Conservation (phyloP, 805 yeast genomes). For the Starmerella bombi region DNA sequence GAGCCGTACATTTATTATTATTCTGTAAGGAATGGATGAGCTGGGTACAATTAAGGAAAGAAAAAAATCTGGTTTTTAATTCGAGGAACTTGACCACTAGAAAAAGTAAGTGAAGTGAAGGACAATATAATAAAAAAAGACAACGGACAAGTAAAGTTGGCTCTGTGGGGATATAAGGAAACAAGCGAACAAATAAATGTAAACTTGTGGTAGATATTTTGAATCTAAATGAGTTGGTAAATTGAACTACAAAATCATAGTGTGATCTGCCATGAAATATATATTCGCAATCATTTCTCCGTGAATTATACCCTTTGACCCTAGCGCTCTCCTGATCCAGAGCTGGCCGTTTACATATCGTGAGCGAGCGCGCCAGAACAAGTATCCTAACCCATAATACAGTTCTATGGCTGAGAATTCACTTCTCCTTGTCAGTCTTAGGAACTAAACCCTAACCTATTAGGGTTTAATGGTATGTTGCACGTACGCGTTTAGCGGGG, state of each 20-base stretch:
- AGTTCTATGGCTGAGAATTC: neutral
- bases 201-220: too few relatives aligned
- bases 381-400: neutral
- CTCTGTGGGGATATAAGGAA: too few relatives aligned
- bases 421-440: neutral
- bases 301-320: constrained; percentile 5
- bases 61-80: neutral
- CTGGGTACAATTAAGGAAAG: neutral
- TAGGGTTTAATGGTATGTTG: neutral
- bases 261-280: too few relatives aligned
- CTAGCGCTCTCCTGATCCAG: neutral
- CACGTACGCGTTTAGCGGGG: constrained; percentile 5
- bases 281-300: constrained; percentile 6
- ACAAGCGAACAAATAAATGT: too few relatives aligned
- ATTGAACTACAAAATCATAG: too few relatives aligned
- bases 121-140: too few relatives aligned
- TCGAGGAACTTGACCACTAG: neutral
- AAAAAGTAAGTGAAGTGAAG: too few relatives aligned
- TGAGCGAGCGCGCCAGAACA: constrained; percentile 3
- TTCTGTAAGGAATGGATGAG: neutral
- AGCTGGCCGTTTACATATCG: constrained; percentile 3
- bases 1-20: constrained; percentile 7
- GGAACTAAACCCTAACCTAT: neutral
- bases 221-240: too few relatives aligned
- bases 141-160: too few relatives aligned